Percentiles rank a stretch among this genome's conserved stretches.
phyloP scores from a whole-genome alignment of 805 yeast genomes.

The Clavispora santaluciae region DNA sequence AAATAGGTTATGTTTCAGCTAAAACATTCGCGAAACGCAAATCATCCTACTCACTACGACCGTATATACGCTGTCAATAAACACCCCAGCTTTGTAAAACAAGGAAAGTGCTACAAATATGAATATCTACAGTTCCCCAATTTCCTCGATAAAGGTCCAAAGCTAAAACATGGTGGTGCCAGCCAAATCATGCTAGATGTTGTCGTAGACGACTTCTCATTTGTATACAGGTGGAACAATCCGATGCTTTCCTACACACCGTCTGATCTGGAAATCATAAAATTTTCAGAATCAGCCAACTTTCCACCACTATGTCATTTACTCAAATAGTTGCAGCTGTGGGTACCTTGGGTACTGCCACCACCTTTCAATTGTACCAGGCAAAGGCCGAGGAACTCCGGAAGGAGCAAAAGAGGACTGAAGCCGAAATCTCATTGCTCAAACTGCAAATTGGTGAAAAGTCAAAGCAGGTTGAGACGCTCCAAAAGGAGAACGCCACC shows the following conservation, averaged over 20 bases:
- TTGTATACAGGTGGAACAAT: neutral
- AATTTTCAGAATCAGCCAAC: neutral
- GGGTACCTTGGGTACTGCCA: constrained; percentile 18
- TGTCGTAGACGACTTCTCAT: neutral
- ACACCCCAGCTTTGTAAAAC: neutral
- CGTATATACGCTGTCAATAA: neutral
- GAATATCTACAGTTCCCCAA: too few relatives aligned
- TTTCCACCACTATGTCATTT: constrained; percentile 17
- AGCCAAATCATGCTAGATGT: neutral
- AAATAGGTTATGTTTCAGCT: too few relatives aligned
- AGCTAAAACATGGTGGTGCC: neutral
- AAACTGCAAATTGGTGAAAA: neutral
- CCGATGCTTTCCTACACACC: neutral
- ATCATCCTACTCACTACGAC: neutral
- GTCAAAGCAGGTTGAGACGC: neutral
- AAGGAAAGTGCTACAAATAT: too few relatives aligned
- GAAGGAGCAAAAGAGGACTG: neutral
- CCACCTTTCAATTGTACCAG: constrained; percentile 17
- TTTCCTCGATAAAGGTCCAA: too few relatives aligned
- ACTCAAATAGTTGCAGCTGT: constrained; percentile 15
- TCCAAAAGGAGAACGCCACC: neutral
- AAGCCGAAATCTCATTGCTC: neutral
- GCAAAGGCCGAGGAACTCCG: constrained; percentile 15
- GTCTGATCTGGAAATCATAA: neutral
- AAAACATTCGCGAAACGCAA: neutral